phyloP scores from a whole-genome alignment of 495 filamentous ascomycete genomes.

The Daldinia concentrica region DNA sequence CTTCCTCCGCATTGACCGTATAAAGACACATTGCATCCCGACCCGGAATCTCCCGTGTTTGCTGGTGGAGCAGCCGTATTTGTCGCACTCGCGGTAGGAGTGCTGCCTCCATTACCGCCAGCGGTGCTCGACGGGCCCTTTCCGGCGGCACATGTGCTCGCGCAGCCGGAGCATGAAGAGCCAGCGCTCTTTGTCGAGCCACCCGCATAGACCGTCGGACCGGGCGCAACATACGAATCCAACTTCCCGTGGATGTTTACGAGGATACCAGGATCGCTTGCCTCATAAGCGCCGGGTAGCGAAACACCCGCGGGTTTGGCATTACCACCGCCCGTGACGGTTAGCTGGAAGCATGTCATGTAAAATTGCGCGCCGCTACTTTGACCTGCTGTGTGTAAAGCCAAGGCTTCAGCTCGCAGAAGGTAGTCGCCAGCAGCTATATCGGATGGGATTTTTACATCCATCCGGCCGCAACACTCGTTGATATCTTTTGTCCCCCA shows the following conservation, averaged over 20 bases:
- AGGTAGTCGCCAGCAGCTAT: constrained; percentile 62
- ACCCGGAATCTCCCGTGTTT: constrained; percentile 20
- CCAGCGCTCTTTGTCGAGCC: constrained; percentile 52
- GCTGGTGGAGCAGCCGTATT: constrained; percentile 32
- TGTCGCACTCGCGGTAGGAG: constrained; percentile 11
- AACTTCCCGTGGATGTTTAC: constrained; percentile 58
- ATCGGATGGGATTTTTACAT: constrained; percentile 58
- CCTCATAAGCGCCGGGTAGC: constrained; percentile 60
- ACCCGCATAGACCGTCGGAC: constrained; percentile 53
- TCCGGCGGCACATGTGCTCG: constrained; percentile 51
- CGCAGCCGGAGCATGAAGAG: constrained; percentile 50
- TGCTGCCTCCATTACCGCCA: constrained; percentile 13
- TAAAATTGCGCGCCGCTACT: constrained; percentile 60
- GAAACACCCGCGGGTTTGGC: constrained; percentile 51
- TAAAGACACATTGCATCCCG: constrained; percentile 47
- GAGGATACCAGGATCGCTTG: constrained; percentile 59
- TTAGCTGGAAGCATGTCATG: constrained; percentile 61
- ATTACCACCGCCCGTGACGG: constrained; percentile 44
- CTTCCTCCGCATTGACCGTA: constrained; percentile 60
- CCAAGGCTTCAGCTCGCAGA: constrained; percentile 62
- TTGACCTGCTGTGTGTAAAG: constrained; percentile 56
- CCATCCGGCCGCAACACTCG: constrained; percentile 61
- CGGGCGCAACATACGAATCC: constrained; percentile 51
- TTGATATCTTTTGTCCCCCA: constrained; percentile 65
- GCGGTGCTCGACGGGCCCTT: constrained; percentile 42